phyloP scores from a whole-genome alignment of 2,329 filamentous ascomycete genomes.

The Curvularia verruculosa region DNA sequence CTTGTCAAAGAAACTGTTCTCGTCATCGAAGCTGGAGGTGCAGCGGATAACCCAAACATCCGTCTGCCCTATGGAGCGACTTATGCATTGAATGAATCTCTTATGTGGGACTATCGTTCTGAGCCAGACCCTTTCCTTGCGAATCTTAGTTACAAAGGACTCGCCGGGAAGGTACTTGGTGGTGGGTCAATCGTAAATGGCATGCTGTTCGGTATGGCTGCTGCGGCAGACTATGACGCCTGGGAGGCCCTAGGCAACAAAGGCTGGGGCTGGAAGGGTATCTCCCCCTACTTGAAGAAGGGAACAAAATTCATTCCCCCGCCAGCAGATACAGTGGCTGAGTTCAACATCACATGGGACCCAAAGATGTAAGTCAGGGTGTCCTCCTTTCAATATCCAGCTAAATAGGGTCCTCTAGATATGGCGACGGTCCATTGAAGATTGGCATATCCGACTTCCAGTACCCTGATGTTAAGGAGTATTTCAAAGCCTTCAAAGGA shows the following conservation, averaged over 20 bases:
- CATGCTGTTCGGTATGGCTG: conserved; percentile 48
- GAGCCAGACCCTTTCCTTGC: conserved; percentile 29
- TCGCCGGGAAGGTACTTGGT: conserved; percentile 30
- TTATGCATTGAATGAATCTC: conserved; percentile 27
- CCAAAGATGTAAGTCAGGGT: conserved; percentile 22
- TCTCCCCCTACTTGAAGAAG: conserved; percentile 45
- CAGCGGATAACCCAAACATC: conserved; percentile 31
- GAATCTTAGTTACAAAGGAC: conserved; percentile 23
- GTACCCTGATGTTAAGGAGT: conserved; percentile 34
- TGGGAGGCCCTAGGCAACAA: conserved; percentile 66
- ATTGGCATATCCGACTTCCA: conserved; percentile 36
- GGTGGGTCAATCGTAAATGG: conserved; percentile 42
- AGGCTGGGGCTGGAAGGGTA: conserved; percentile 64
- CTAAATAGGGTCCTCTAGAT: conserved; percentile 17
- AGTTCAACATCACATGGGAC: conserved; percentile 35
- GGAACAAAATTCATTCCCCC: conserved; percentile 34
- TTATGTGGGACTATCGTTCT: conserved; percentile 27
- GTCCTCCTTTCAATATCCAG: background rate
- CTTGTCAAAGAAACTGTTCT: conserved; percentile 27
- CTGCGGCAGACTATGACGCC: conserved; percentile 54
- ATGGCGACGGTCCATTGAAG: conserved; percentile 37
- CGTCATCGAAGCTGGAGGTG: conserved; percentile 36
- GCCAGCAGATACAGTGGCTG: conserved; percentile 18
- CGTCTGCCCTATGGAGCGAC: conserved; percentile 33
- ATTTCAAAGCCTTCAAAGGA: conserved; percentile 33